These are phyloP conservation scores for Kickxella alabastrina DNA, from an alignment of 192 early-diverging fungal genomes.

Conservation along the genomic window DNA sequence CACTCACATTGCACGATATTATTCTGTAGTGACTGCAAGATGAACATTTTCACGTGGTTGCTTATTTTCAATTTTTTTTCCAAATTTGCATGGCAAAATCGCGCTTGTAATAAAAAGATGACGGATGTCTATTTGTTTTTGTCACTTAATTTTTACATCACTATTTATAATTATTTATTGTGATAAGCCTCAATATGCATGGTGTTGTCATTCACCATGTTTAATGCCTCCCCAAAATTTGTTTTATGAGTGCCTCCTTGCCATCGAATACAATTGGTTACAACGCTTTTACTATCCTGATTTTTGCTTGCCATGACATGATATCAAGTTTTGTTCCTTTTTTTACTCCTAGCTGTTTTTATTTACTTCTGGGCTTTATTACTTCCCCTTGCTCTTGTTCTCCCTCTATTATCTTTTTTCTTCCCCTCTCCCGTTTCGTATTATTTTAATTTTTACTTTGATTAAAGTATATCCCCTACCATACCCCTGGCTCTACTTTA, in stretches of 20 bases:
- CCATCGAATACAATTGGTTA: too few species aligned
- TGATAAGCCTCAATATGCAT: conserved; percentile 1
- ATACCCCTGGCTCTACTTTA: too few species aligned
- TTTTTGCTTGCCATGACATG: too few species aligned
- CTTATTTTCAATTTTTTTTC: not conserved
- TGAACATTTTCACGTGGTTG: too few species aligned
- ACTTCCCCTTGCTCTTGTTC: not conserved
- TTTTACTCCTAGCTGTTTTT: not conserved
- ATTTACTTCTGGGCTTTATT: not conserved
- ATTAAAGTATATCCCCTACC: not conserved
- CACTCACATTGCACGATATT: too few species aligned
- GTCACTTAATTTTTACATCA: too few species aligned
- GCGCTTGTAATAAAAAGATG: too few species aligned
- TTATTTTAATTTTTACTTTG: not conserved
- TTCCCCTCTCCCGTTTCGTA: not conserved
- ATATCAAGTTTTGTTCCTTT: too few species aligned
- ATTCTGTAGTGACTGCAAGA: too few species aligned
- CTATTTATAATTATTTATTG: not conserved
- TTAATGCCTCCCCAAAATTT: too few species aligned
- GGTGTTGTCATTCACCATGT: conserved; percentile 8
- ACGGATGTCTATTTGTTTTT: not conserved
- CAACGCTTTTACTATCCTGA: too few species aligned
- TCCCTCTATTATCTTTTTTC: not conserved
- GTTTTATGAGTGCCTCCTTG: not conserved
- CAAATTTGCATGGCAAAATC: not conserved